Conservation (phyloP, 1,284 basidiomycete genomes). For the Filobasidium uniguttulatum region DNA sequence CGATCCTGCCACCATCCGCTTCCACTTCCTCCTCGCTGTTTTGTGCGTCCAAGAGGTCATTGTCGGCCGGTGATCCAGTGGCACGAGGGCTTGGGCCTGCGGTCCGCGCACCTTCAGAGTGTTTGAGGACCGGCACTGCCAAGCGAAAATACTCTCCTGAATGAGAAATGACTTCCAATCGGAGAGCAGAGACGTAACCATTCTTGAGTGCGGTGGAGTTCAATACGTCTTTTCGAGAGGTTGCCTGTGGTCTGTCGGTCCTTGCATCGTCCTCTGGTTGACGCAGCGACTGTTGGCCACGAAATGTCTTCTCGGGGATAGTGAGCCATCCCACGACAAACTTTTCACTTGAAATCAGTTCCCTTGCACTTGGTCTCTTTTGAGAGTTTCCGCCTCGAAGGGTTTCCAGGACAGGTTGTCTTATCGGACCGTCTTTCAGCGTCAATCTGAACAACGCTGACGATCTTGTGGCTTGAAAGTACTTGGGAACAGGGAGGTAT, state of each 20-base stretch:
- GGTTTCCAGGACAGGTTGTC: slow-evolving; percentile 2
- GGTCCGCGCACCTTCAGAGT: background rate
- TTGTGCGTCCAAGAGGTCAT: background rate
- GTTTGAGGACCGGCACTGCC: slow-evolving; percentile 2
- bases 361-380: slow-evolving; percentile 8
- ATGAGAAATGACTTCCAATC: slow-evolving; percentile 11
- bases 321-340: slow-evolving; percentile 12
- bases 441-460: slow-evolving; percentile 87
- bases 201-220: background rate
- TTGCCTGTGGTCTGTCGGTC: background rate
- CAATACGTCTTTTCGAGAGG: background rate
- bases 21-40: background rate
- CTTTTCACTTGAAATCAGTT: slow-evolving; percentile 5
- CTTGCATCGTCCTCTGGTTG: background rate
- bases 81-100: background rate
- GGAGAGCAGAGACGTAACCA: background rate
- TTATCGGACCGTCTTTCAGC: slow-evolving; percentile 3
- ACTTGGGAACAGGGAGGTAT: slow-evolving; percentile 72
- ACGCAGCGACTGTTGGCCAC: background rate
- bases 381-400: background rate
- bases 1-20: background rate
- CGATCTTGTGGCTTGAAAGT: slow-evolving; percentile 86
- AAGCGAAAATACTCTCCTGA: slow-evolving; percentile 14
- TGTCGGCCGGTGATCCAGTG: background rate
- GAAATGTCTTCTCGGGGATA: too few species aligned